A percentile compares a stretch with the other conserved stretches of the same genome.
phyloP scores from a whole-genome alignment of 2,329 filamentous ascomycete species.

The Ophiostoma australiae region DNA sequence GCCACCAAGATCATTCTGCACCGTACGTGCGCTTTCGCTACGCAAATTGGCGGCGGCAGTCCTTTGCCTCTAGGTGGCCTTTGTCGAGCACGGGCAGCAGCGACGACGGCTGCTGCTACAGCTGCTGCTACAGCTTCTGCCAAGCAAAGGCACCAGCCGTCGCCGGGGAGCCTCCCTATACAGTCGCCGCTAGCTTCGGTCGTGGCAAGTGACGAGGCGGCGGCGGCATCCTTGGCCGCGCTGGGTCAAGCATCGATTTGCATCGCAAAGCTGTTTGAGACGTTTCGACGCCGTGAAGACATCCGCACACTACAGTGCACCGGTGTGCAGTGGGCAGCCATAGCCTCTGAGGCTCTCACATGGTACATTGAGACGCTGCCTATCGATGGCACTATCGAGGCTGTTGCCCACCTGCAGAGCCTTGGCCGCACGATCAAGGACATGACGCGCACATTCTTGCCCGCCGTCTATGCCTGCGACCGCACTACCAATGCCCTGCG shows the following conservation, averaged over 20 bases:
- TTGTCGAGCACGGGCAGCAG: background rate
- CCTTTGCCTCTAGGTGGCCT: background rate
- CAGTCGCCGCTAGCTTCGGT: background rate
- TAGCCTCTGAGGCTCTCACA: constrained; percentile 21
- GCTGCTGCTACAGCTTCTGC: background rate
- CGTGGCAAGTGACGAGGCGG: background rate
- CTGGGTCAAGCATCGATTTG: constrained; percentile 20
- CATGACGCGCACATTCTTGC: constrained; percentile 23
- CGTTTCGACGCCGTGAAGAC: constrained; percentile 20
- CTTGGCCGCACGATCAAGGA: constrained; percentile 22
- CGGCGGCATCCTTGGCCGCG: background rate
- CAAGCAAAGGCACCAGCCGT: background rate
- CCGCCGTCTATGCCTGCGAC: constrained; percentile 18
- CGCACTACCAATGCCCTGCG: constrained; percentile 17
- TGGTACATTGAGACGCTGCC: constrained; percentile 23
- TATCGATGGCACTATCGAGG: constrained; percentile 22
- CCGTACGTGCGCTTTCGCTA: constrained; percentile 18
- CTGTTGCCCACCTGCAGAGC: constrained; percentile 21
- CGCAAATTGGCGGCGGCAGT: constrained; percentile 3
- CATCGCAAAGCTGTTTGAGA: constrained; percentile 24
- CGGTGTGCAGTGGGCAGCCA: constrained; percentile 24
- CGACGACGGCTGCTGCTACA: too few species aligned
- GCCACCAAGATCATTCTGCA: constrained; percentile 23
- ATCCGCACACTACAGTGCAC: constrained; percentile 23
- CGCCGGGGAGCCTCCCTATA: background rate